phyloP scores from a whole-genome alignment of 2,329 filamentous ascomycete genomes.

The Diplodia scrobiculata region DNA sequence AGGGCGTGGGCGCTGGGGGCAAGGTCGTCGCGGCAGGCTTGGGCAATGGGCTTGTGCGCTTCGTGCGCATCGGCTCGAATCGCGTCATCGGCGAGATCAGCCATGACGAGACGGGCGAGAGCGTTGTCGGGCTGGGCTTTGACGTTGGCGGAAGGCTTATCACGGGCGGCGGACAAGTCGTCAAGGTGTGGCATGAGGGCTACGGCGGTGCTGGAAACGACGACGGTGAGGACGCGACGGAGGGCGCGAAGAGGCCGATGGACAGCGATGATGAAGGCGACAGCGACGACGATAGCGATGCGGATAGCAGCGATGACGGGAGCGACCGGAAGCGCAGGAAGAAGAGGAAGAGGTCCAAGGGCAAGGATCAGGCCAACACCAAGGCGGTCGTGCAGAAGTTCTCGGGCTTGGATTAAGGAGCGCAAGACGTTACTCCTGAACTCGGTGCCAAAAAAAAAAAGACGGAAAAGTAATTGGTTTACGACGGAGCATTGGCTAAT shows the following conservation, averaged over 20 bases:
- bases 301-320: constrained; percentile 49
- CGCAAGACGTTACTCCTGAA: neutral
- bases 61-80: constrained; percentile 74
- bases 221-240: constrained; percentile 37
- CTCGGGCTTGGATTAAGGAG: constrained; percentile 37
- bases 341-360: constrained; percentile 48
- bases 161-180: constrained; percentile 77
- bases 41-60: constrained; percentile 75
- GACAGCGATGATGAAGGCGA: constrained; percentile 48
- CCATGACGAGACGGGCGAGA: constrained; percentile 76
- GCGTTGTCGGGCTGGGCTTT: constrained; percentile 78
- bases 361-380: constrained; percentile 37
- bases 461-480: neutral
- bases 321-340: constrained; percentile 48
- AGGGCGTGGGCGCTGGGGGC: constrained; percentile 65
- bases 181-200: constrained; percentile 90
- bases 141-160: constrained; percentile 86
- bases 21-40: constrained; percentile 79
- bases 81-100: constrained; percentile 68
- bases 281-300: constrained; percentile 33
- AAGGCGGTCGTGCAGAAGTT: constrained; percentile 39
- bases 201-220: constrained; percentile 47
- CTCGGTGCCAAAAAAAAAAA: neutral
- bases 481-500: neutral
- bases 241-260: constrained; percentile 37